A percentile compares a stretch with the other conserved stretches of the same genome.
These are phyloP conservation scores for Scedosporium apiospermum DNA, from an alignment of 2,329 filamentous ascomycete genomes.

Conservation along the genomic window DNA sequence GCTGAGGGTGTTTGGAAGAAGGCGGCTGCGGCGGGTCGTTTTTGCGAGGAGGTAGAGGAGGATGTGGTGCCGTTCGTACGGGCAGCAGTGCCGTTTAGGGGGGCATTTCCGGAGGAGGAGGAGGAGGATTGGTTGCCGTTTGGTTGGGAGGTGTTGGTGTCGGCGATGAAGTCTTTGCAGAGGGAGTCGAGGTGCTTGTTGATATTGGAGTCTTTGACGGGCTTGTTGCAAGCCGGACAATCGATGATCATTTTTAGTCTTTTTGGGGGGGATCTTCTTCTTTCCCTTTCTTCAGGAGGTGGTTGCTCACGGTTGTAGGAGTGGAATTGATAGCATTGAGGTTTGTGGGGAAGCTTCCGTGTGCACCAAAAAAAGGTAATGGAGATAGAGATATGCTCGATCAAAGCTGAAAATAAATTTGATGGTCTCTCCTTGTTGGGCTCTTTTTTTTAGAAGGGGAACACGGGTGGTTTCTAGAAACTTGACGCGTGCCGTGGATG, in stretches of 20 bases:
- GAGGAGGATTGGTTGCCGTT: conserved; percentile 18
- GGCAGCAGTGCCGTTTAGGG: conserved; percentile 1
- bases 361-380: too few species aligned
- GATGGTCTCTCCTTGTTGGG: too few species aligned
- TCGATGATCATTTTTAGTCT: conserved; percentile 31
- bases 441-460: too few species aligned
- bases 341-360: too few species aligned
- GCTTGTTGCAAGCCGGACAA: conserved; percentile 73
- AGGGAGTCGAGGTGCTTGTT: conserved; percentile 85
- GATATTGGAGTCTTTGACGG: conserved; percentile 65
- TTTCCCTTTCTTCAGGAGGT: background rate
- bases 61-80: conserved; percentile 10
- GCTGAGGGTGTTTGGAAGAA: conserved; percentile 55
- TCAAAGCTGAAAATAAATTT: too few species aligned
- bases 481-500: too few species aligned
- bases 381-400: too few species aligned
- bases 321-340: too few species aligned
- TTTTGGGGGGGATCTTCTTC: background rate
- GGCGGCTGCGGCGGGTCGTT: conserved; percentile 45
- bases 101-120: conserved; percentile 10
- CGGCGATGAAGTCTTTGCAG: conserved; percentile 60
- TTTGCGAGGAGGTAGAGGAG: conserved; percentile 27
- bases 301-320: background rate
- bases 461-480: too few species aligned
- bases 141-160: conserved; percentile 26